Percentiles rank a stretch among this genome's conserved stretches.
These are phyloP conservation scores for Amniculicola lignicola DNA, from an alignment of 495 filamentous ascomycete species.

Conservation along the genomic window DNA sequence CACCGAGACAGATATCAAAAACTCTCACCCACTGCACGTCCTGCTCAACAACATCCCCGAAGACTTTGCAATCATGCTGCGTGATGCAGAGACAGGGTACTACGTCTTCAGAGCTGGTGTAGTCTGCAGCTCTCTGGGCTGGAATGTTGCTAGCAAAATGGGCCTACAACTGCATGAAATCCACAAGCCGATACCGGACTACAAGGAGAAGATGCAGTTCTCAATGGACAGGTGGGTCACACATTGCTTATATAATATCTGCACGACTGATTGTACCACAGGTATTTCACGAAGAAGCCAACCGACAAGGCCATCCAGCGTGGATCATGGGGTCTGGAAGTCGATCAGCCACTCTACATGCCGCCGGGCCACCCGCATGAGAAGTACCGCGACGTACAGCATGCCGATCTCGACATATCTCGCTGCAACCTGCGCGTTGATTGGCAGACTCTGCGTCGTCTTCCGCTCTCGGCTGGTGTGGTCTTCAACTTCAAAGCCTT, in stretches of 20 bases:
- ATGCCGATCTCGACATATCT: constrained; percentile 53
- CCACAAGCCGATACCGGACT: constrained; percentile 76
- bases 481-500: constrained; percentile 92
- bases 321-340: constrained; percentile 82
- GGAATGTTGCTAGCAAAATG: constrained; percentile 75
- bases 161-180: constrained; percentile 71
- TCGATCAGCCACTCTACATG: constrained; percentile 76
- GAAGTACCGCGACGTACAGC: constrained; percentile 53
- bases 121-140: constrained; percentile 77
- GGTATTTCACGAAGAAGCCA: constrained; percentile 78
- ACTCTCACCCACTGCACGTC: constrained; percentile 66
- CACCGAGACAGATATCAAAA: constrained; percentile 59
- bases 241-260: constrained; percentile 1
- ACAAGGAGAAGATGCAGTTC: constrained; percentile 86
- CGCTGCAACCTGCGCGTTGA: constrained; percentile 78
- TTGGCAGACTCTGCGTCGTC: constrained; percentile 83
- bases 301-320: constrained; percentile 76
- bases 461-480: constrained; percentile 71
- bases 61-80: constrained; percentile 79
- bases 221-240: constrained; percentile 72
- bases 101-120: constrained; percentile 78
- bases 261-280: constrained; percentile 30
- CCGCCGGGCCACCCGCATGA: constrained; percentile 70
- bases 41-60: constrained; percentile 82
- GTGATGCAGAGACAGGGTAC: constrained; percentile 65